Evolutionary conservation across 768 basidiomycete species (phyloP).

Genomic region (Rhizopogon vinicolor): DNA sequence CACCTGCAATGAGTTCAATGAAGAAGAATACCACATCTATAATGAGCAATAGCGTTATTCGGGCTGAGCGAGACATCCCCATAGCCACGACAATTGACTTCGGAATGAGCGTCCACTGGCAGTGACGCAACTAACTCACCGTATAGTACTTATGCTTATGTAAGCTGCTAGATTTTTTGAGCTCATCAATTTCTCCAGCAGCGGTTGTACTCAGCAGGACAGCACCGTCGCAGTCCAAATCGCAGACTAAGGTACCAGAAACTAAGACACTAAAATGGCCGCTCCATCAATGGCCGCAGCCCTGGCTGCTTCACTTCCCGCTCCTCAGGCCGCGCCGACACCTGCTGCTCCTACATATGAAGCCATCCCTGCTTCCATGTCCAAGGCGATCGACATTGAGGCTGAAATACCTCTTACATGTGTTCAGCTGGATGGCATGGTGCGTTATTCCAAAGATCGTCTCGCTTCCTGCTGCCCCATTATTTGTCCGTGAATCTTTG

Average conservation of each 20-base stretch:
- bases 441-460: constrained; percentile 33
- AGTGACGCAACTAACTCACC: no score
- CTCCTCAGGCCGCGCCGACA: constrained; percentile 52
- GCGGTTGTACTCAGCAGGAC: not conserved
- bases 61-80: constrained; percentile 59
- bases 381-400: constrained; percentile 91
- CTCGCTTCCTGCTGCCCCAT: not conserved
- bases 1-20: constrained; percentile 78
- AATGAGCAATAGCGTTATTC: constrained; percentile 70
- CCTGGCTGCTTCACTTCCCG: constrained; percentile 76
- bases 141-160: not conserved
- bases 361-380: constrained; percentile 88
- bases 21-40: constrained; percentile 89
- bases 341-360: constrained; percentile 72
- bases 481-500: not conserved
- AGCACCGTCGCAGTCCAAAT: not conserved
- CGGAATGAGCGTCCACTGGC: no score
- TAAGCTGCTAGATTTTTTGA: not conserved
- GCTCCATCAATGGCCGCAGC: constrained; percentile 91
- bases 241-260: not conserved
- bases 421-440: constrained; percentile 86
- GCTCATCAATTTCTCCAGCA: not conserved
- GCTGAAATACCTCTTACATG: constrained; percentile 75
- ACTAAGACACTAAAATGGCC: constrained; percentile 38
- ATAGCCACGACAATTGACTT: constrained; percentile 9